Evolutionary conservation across 2,329 filamentous ascomycete genomes (phyloP).

Genomic region (Didymella pomorum): DNA sequence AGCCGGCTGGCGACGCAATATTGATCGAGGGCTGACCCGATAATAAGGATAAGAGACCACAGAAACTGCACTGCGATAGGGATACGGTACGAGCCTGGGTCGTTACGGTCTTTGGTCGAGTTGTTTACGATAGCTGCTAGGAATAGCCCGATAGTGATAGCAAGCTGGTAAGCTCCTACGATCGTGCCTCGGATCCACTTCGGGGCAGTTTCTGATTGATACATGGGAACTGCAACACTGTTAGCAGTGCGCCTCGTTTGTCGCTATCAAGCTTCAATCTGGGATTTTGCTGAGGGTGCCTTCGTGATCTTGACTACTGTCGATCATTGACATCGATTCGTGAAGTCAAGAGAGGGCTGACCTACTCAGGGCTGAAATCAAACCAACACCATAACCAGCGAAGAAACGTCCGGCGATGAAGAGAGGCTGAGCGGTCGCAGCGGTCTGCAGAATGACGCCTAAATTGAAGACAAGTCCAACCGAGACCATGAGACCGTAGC

Average conservation of each 20-base stretch:
- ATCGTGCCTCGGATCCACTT: constrained; percentile 78
- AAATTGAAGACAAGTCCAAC: constrained; percentile 68
- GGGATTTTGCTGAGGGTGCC: too few species aligned
- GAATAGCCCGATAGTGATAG: constrained; percentile 80
- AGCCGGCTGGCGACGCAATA: too few species aligned
- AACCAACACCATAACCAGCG: constrained; percentile 75
- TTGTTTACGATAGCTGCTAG: constrained; percentile 80
- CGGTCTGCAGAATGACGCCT: constrained; percentile 66
- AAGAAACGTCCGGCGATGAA: constrained; percentile 77
- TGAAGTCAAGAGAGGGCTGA: too few species aligned
- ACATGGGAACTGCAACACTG: too few species aligned
- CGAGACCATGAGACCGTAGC: constrained; percentile 67
- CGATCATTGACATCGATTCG: too few species aligned
- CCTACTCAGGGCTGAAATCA: constrained; percentile 75
- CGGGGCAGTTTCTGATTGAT: constrained; percentile 83
- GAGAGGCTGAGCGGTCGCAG: constrained; percentile 66
- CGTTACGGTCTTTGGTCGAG: constrained; percentile 68
- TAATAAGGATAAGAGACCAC: constrained; percentile 79
- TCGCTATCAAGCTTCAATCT: too few species aligned
- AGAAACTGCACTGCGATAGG: constrained; percentile 82
- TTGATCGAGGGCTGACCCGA: constrained; percentile 74
- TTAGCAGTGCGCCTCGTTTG: too few species aligned
- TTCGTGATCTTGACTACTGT: too few species aligned
- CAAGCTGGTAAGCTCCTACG: constrained; percentile 82
- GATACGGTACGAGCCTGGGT: constrained; percentile 76